These are phyloP conservation scores for Pseudogymnoascus sp. DNA, from an alignment of 2,329 filamentous ascomycete genomes.

Conservation along the genomic window DNA sequence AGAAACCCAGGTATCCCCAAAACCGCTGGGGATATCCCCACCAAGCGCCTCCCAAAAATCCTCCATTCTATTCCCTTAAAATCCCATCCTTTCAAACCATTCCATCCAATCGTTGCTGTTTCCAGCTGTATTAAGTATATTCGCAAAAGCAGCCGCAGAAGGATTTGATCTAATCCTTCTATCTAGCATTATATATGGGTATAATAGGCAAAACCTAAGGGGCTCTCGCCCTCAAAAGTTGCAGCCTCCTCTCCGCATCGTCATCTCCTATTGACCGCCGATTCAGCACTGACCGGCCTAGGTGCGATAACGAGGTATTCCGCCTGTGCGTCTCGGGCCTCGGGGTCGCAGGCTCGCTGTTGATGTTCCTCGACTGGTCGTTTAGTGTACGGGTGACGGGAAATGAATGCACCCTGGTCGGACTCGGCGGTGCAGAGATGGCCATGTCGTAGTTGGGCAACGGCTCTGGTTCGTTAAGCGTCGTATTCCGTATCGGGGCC, in stretches of 20 bases:
- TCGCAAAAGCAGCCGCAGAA: neutral
- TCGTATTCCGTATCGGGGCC: conserved; percentile 47
- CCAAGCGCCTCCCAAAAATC: neutral
- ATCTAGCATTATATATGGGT: neutral
- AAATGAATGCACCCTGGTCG: conserved; percentile 17
- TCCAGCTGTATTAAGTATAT: neutral
- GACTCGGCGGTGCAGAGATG: conserved; percentile 41
- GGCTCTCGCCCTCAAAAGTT: conserved; percentile 16
- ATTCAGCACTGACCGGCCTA: conserved; percentile 21
- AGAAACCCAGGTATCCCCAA: neutral
- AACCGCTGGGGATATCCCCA: neutral
- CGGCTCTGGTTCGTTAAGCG: conserved; percentile 39
- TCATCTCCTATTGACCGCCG: conserved; percentile 17
- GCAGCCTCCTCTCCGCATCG: conserved; percentile 24
- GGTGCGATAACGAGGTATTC: conserved; percentile 19
- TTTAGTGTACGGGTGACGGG: conserved; percentile 12
- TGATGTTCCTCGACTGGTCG: neutral
- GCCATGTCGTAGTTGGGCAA: conserved; percentile 64
- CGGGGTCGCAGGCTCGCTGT: conserved; percentile 8
- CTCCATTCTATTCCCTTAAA: neutral
- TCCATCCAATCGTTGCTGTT: neutral
- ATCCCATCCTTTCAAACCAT: neutral
- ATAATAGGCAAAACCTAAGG: neutral
- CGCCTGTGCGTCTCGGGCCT: conserved; percentile 14
- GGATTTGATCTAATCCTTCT: neutral